phyloP scores from a whole-genome alignment of 2,329 filamentous ascomycete species.

The Colletotrichum cordylinicola region DNA sequence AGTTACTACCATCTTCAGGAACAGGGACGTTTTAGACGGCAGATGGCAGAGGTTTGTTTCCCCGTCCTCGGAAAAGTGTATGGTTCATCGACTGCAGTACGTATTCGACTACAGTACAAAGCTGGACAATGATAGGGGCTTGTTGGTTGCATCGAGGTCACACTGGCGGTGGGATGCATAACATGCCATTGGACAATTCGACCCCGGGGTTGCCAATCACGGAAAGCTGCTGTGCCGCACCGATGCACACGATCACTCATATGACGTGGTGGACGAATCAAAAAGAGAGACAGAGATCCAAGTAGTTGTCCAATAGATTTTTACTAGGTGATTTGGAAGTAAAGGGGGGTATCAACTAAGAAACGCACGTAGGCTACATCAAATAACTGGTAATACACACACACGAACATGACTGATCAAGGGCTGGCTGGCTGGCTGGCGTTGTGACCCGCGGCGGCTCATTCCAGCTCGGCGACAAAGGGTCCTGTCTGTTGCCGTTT shows the following conservation, averaged over 20 bases:
- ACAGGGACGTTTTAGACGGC: not conserved
- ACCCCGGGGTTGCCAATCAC: not conserved
- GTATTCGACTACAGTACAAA: not conserved
- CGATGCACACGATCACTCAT: not conserved
- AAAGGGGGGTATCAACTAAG: not conserved
- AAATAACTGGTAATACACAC: not conserved
- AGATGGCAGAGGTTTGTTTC: not conserved
- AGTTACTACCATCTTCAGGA: not conserved
- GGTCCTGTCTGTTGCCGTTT: not conserved
- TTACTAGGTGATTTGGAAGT: not conserved
- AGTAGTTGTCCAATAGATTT: not conserved
- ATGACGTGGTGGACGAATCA: not conserved
- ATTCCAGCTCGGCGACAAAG: conserved; percentile 15
- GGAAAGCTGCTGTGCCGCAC: conserved; percentile 1
- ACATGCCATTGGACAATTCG: conserved; percentile 1
- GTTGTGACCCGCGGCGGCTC: not conserved
- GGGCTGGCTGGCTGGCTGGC: not conserved
- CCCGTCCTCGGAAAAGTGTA: not conserved
- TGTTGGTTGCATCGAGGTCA: not conserved
- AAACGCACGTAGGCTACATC: not conserved
- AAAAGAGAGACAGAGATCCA: not conserved
- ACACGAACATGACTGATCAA: not conserved
- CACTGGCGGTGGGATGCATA: not conserved
- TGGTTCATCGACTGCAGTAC: not conserved
- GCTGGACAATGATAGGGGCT: not conserved